phyloP scores from a whole-genome alignment of 106 monocot genomes.

The Dactylorhiza incarnata region DNA sequence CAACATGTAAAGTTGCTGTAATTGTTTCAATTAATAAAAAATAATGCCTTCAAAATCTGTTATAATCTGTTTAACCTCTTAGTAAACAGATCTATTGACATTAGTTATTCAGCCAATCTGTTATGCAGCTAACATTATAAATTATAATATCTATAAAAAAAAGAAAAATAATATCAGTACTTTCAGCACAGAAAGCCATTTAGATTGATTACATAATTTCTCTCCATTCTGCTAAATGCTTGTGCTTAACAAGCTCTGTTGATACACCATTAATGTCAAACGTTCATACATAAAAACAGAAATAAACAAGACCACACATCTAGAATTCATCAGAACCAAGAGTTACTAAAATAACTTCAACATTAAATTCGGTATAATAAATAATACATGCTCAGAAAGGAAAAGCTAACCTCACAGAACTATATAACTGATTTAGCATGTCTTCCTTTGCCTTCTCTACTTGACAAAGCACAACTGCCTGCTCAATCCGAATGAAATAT shows the following conservation, averaged over 20 bases:
- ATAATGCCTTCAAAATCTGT: too few species aligned
- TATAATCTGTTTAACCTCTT: too few species aligned
- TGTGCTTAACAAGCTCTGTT: neutral
- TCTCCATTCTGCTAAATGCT: neutral
- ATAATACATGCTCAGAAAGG: neutral
- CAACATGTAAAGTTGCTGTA: neutral
- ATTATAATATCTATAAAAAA: neutral
- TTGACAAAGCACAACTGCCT: slow-evolving; percentile 95
- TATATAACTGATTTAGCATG: slow-evolving; percentile 97
- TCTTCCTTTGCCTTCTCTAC: slow-evolving; percentile 99
- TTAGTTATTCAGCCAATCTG: neutral
- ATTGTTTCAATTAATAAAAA: too few species aligned
- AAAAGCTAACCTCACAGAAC: slow-evolving; percentile 59
- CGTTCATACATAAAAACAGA: neutral
- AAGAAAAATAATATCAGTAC: neutral
- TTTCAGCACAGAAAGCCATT: neutral
- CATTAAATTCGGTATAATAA: neutral
- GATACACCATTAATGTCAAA: neutral
- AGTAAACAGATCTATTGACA: neutral
- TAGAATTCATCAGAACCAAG: neutral
- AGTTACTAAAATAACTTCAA: neutral
- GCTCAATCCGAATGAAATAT: slow-evolving; percentile 15
- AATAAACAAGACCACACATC: neutral
- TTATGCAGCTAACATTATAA: neutral
- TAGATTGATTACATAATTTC: neutral